Conservation (phyloP, 768 basidiomycete species). For the Tricholoma terreum region DNA sequence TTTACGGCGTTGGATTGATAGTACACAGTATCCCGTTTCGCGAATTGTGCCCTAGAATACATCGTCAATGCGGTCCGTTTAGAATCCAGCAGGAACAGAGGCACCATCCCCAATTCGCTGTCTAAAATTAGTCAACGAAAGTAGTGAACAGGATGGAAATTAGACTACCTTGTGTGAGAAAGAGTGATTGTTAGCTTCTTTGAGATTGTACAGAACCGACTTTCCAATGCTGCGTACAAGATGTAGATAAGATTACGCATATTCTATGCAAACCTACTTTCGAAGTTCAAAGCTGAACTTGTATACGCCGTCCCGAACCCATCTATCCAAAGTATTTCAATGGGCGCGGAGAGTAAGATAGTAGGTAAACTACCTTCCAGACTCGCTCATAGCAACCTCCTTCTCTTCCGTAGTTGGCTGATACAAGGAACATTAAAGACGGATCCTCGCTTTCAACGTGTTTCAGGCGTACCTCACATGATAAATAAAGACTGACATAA, state of each 20-base stretch:
- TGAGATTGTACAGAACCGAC: conserved; percentile 53
- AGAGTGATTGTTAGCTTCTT: conserved; percentile 80
- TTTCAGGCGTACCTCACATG: conserved; percentile 58
- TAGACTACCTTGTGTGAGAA: conserved; percentile 60
- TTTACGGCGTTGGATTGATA: conserved; percentile 52
- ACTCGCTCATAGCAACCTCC: conserved; percentile 54
- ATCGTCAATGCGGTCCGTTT: background rate
- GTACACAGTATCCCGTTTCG: conserved; percentile 67
- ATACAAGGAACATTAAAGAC: background rate
- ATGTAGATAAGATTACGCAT: conserved; percentile 19
- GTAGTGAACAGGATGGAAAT: background rate
- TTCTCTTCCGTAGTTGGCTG: conserved; percentile 79
- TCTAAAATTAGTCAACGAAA: conserved; percentile 35
- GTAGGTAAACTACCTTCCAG: conserved; percentile 44
- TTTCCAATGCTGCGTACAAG: conserved; percentile 36
- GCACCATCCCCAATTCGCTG: conserved; percentile 89
- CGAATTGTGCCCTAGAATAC: conserved; percentile 69
- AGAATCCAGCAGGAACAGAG: background rate
- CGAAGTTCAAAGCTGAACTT: conserved; percentile 83
- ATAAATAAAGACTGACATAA: conserved; percentile 75
- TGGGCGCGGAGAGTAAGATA: background rate
- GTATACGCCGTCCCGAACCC: conserved; percentile 82
- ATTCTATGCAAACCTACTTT: conserved; percentile 39
- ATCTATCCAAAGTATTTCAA: conserved; percentile 40
- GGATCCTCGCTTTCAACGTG: background rate